A percentile compares a stretch with the other conserved stretches of the same genome.
phyloP scores from a whole-genome alignment of 345 rosid species.

The Eucalyptus polyanthemos region DNA sequence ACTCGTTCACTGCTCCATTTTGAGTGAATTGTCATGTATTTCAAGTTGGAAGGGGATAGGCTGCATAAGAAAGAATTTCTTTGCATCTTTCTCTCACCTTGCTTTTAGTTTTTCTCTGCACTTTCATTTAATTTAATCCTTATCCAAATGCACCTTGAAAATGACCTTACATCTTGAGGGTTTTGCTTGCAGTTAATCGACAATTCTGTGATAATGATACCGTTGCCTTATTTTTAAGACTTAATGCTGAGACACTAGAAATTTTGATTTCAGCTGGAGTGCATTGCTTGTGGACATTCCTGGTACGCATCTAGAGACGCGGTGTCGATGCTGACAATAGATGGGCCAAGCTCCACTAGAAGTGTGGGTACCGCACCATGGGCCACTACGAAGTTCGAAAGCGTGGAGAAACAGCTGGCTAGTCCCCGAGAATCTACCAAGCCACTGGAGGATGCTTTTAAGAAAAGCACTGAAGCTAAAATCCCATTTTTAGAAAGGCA shows the following conservation, averaged over 20 bases:
- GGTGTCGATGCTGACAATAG: conserved; percentile 62
- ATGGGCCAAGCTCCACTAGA: conserved; percentile 33
- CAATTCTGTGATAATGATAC: not conserved
- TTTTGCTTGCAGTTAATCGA: not conserved
- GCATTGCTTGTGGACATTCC: conserved; percentile 70
- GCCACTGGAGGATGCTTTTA: conserved; percentile 19
- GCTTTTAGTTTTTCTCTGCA: not conserved
- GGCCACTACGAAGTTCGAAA: conserved; percentile 53
- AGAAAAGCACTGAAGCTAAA: conserved; percentile 33
- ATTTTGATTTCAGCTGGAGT: conserved; percentile 58
- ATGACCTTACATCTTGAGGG: not conserved
- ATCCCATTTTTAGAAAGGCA: conserved; percentile 35
- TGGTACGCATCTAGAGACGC: conserved; percentile 96
- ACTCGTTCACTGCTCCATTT: not conserved
- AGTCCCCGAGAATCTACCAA: conserved; percentile 54
- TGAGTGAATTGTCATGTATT: not conserved
- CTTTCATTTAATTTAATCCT: not conserved
- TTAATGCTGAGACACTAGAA: not conserved
- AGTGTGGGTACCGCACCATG: conserved; percentile 34
- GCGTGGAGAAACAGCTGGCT: conserved; percentile 43
- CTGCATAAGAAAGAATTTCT: not conserved
- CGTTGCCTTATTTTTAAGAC: not conserved
- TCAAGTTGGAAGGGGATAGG: not conserved
- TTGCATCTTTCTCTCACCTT: not conserved
- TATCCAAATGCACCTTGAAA: not conserved